Percentiles rank a stretch among this genome's conserved stretches.
Conservation (phyloP, 1,284 basidiomycete genomes). For the Ceratobasidium sp. region DNA sequence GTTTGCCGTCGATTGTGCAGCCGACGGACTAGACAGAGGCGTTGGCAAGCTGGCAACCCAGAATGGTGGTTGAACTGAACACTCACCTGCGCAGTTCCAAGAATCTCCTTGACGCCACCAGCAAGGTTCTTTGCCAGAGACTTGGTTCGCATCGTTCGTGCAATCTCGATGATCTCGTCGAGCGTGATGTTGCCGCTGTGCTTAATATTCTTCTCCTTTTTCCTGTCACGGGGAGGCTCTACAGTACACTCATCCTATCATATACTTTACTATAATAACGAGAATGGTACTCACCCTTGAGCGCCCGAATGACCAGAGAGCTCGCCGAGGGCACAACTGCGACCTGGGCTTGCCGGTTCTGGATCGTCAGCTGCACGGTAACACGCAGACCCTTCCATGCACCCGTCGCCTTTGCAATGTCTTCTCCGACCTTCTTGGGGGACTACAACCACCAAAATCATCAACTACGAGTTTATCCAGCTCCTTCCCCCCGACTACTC, state of each 20-base stretch:
- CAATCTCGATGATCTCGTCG: slow-evolving; percentile 95
- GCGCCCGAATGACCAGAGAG: slow-evolving; percentile 97
- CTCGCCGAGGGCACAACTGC: slow-evolving; percentile 98
- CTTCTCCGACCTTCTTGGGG: slow-evolving; percentile 99
- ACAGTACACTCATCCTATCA: slow-evolving; percentile 38
- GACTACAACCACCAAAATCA: slow-evolving; percentile 67
- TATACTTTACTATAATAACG: not conserved
- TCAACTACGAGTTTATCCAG: not conserved
- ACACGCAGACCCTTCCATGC: slow-evolving; percentile 99
- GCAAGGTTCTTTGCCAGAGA: slow-evolving; percentile 93
- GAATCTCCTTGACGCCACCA: slow-evolving; percentile 92
- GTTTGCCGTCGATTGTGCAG: slow-evolving; percentile 95
- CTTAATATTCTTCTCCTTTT: slow-evolving; percentile 99
- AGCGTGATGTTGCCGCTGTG: slow-evolving; percentile 95
- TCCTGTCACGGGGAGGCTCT: slow-evolving; percentile 99
- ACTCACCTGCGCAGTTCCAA: slow-evolving; percentile 83
- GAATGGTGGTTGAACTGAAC: slow-evolving; percentile 49
- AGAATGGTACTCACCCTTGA: slow-evolving; percentile 77
- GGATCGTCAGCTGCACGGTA: slow-evolving; percentile 98
- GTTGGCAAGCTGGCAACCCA: not conserved
- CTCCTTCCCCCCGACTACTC: slow-evolving; percentile 56
- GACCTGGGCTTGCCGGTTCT: slow-evolving; percentile 99
- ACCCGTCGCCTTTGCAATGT: slow-evolving; percentile 99
- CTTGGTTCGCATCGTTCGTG: slow-evolving; percentile 96
- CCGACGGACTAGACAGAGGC: slow-evolving; percentile 68